Percentiles rank a stretch among this genome's conserved stretches.
Conservation (phyloP, 2,329 filamentous ascomycete genomes). For the Aureobasidium sp. region DNA sequence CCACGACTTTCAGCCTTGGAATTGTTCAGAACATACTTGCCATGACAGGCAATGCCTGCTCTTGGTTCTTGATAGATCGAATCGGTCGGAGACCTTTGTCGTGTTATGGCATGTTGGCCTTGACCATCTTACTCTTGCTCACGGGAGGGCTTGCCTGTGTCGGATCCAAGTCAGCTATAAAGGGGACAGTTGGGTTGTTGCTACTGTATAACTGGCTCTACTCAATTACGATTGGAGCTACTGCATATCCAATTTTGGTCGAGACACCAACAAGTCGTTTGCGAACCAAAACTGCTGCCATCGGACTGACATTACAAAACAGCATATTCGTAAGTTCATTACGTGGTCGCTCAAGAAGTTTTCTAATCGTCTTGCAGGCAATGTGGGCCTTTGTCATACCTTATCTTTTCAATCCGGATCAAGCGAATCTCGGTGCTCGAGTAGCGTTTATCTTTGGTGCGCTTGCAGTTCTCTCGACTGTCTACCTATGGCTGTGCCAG, state of each 20-base stretch:
- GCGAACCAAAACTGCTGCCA: conserved; percentile 34
- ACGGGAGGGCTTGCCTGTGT: conserved; percentile 30
- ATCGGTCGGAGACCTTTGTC: conserved; percentile 32
- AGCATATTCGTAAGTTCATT: background rate
- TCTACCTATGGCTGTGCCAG: conserved; percentile 3
- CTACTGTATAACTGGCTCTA: conserved; percentile 33
- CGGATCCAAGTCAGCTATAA: background rate
- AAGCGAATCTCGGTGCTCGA: conserved; percentile 34
- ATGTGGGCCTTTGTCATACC: conserved; percentile 35
- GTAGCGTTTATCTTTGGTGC: conserved; percentile 35
- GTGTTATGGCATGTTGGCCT: conserved; percentile 27
- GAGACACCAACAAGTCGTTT: conserved; percentile 34
- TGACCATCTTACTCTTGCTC: conserved; percentile 35
- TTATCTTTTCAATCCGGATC: conserved; percentile 32
- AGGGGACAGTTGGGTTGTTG: conserved; percentile 27
- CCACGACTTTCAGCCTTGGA: conserved; percentile 31
- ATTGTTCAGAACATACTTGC: conserved; percentile 35
- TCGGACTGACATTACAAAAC: conserved; percentile 31
- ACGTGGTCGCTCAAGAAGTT: background rate
- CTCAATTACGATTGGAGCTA: conserved; percentile 36
- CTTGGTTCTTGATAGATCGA: conserved; percentile 32
- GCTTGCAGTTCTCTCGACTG: conserved; percentile 21
- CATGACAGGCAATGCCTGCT: conserved; percentile 34
- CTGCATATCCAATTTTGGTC: conserved; percentile 32
- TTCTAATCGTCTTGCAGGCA: conserved; percentile 20